Base-by-base conservation (phyloP, 2,329 filamentous ascomycete species). In the Aureobasidium sp. region DNA sequence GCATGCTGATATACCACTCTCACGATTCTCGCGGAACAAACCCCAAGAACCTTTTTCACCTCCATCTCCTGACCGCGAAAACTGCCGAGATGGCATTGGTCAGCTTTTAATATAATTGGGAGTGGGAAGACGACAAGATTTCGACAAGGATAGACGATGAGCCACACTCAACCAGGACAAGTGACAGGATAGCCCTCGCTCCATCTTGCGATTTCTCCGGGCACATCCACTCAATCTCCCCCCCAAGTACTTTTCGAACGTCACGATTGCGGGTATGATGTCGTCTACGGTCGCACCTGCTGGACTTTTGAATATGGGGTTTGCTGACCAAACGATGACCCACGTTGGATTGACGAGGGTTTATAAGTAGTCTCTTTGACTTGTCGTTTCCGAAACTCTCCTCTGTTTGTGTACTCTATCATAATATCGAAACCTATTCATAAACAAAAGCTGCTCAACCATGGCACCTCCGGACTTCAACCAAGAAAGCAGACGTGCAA, bases 401-500 rank as follows among this genome's bases (percentile, higher is more conserved):
- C 31, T 20, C 11, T 60, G 42, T 25, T 14, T 49, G 20, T 34
- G 8, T 44, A 34, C n/a, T 34, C 36, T 44, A 22, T 20, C 17
- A 22, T 60, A n/a, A 2, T 11, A 34, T 2, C 2, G 8, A 34
- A 34, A 12, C 31, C 31, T 34, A 34, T n/a, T 17, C 15, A 36
- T n/a, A 7, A n/a, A 14, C 7, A n/a, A 22, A 22, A 20, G 8
- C 2, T 37, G 31, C 31, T 44, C 2, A 12, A 36, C 3, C 20
- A 61, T 52, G 48, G 58, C 48, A 61, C 45, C 48, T 44, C 45
- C 58, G 9, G 39, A 51, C 17, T 61, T 61, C 36, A 52, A 51
- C 8, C n/a, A 17, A 27, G 17, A 14, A 5, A 42, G 48, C 47
- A 51, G 37, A 52, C 45, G 45, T 37, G 20, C 27, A 4, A 44